Conservation (phyloP, 176 grass and related monocot species). For the Phoenix roebelenii region DNA sequence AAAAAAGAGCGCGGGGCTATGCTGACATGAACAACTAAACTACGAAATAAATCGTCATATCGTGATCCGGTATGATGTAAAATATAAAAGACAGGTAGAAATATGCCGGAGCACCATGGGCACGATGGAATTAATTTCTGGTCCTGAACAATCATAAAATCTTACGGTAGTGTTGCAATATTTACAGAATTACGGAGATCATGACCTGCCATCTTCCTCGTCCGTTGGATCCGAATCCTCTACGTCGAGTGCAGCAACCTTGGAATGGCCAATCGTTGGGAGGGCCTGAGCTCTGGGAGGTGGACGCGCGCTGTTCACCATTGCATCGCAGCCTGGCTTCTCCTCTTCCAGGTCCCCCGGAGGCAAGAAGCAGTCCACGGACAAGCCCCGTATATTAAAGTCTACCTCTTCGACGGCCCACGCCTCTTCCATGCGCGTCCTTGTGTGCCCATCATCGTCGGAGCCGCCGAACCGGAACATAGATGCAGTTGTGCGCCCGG, state of each 20-base stretch:
- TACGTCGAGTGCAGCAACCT: slow-evolving; percentile 55
- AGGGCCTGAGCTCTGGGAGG: slow-evolving; percentile 39
- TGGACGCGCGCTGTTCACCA: slow-evolving; percentile 29
- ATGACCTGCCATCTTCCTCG: slow-evolving; percentile 31
- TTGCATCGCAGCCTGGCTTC: slow-evolving; percentile 20
- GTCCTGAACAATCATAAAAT: not conserved
- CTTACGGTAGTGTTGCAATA: slow-evolving; percentile 24
- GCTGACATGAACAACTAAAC: too few species aligned
- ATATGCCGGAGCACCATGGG: too few species aligned
- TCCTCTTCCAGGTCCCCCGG: slow-evolving; percentile 76
- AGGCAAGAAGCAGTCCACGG: slow-evolving; percentile 88
- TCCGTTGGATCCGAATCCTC: slow-evolving; percentile 41
- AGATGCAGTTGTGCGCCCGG: slow-evolving; percentile 58
- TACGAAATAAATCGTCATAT: too few species aligned
- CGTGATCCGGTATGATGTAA: too few species aligned
- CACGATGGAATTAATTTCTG: too few species aligned
- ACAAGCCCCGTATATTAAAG: slow-evolving; percentile 78
- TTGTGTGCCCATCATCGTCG: slow-evolving; percentile 42
- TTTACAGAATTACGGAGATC: slow-evolving; percentile 48
- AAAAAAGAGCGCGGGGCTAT: too few species aligned
- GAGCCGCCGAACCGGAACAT: slow-evolving; percentile 70
- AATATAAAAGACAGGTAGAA: too few species aligned
- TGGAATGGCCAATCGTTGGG: slow-evolving; percentile 50
- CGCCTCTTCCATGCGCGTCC: slow-evolving; percentile 82
- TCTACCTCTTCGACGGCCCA: slow-evolving; percentile 92